Evolutionary conservation across 2,329 filamentous ascomycete genomes (phyloP), one percentile per base, ranked within the genome.

Genomic region (Cladosporium sphaerospermum): DNA sequence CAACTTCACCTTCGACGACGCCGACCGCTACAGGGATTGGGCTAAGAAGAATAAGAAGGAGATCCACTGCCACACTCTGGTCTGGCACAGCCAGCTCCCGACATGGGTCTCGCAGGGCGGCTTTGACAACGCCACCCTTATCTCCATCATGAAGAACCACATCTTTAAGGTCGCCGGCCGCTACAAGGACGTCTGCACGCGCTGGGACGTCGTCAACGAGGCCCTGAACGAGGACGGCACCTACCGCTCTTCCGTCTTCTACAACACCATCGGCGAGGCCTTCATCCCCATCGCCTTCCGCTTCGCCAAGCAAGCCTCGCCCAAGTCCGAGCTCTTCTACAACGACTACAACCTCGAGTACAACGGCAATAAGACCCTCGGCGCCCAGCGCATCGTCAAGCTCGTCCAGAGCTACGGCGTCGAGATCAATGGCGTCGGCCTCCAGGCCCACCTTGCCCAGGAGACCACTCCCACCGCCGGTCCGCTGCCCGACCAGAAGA

Each of bases 101-200:
- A 69, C 69, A 31, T 83, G 78, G 78, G 73, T 81, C 41, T 72
- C 54, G 16, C 44, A 42, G 10, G 54, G 69, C 16, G 63, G 64
- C 23, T 88, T 81, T 79, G 84, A 79, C 11, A 77, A 78, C 54
- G 72, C 69, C 2, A 79, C 82, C 39, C 74, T 89, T 3, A 76
- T 75, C 11, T 69, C 70, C 3, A 76, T 80, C 16, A 71, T 85
- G 57, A 73, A 81, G 65, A 77, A 77, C 54, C 72, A 74, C 58
- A 71, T 74, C 59, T 69, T 69, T 40, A 66, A 62, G 1, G 55
- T 70, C 18, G 69, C 69, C 1, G 65, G 64, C 3, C 66, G 69
- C 45, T 74, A 68, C 61, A 69, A 69, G 57, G 67, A 66, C 9
- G 61, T 62, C 13, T 74, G 71, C 60, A 64, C 63, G 4, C 64